Evolutionary conservation across 495 filamentous ascomycete species (phyloP), one percentile per base, ranked within the genome.

Genomic region (Podospora conica): DNA sequence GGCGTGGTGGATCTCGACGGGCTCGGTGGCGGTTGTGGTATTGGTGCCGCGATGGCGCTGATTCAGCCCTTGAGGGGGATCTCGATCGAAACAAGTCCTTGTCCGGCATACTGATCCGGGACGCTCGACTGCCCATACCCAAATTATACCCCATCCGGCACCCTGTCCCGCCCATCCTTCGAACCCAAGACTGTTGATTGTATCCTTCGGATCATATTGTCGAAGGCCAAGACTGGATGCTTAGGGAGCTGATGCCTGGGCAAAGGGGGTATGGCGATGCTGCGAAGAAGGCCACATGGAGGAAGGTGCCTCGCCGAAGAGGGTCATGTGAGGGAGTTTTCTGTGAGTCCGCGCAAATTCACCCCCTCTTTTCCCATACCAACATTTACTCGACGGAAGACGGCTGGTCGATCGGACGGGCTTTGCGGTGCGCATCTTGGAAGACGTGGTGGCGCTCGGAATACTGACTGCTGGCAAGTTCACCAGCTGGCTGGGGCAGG

Each of bases 381-480:
- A 74, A 8, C 66, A 40, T 54, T 62, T 40, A 3, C 71, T 58
- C 15, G 71, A 70, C 12, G 69, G 69, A 12, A 66, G 23, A 5
- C 71, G 67, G 66, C 71, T 73, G 12, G 71, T 73, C 24, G 71
- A 70, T 11, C 71, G 71, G 40, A 73, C 68, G 18, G 71, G 63
- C 11, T 63, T 53, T 29, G 65, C 60, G 12, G 68, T 40, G 54
- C 71, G 55, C 71, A 73, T 73, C 61, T 33, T 55, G 20, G 24
- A 9, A 18, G 27, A 40, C 20, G 31, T 18, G 11, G 11, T 18
- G 28, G 27, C 28, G 23, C 12, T 29, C 23, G 20, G 22, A 61
- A 24, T 21, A 24, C 53, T 63, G 56, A 53, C 28, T 54, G 28
- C 24, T 24, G 9, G 57, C 20, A 48, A 48, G 40, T 48, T 48